Percentiles rank a stretch among this genome's conserved stretches.
Evolutionary conservation across 257 asterid species (phyloP).

Genomic region (Solanum sejunctum): DNA sequence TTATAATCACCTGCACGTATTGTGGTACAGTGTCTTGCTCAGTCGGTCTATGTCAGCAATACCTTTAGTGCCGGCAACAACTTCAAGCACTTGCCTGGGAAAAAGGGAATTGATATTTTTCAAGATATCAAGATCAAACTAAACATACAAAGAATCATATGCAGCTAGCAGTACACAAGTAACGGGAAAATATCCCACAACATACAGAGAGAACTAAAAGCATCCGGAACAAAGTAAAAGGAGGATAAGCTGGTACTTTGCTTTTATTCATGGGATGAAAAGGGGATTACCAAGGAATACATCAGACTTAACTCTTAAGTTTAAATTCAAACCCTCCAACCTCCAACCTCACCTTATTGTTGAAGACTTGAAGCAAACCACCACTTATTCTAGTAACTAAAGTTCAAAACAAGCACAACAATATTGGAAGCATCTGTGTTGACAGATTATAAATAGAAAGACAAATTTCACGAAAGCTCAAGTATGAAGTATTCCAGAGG

Average conservation of each 20-base stretch:
- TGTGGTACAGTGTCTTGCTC: conserved; percentile 69
- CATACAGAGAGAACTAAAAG: neutral
- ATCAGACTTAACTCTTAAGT: neutral
- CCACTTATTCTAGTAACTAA: neutral
- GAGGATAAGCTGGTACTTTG: neutral
- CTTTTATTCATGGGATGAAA: neutral
- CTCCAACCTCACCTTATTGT: too few relatives aligned
- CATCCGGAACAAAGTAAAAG: neutral
- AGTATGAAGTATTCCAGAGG: neutral
- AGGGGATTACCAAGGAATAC: neutral
- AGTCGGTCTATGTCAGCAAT: conserved; percentile 54
- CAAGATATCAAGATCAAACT: neutral
- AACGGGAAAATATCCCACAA: neutral
- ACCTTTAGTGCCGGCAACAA: conserved; percentile 85
- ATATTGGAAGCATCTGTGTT: neutral
- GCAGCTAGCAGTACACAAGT: neutral
- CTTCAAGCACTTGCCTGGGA: conserved; percentile 90
- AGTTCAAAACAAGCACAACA: neutral
- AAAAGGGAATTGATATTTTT: neutral
- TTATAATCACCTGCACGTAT: conserved; percentile 64
- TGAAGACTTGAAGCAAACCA: neutral
- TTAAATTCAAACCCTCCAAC: neutral
- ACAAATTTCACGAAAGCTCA: neutral
- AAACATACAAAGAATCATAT: neutral
- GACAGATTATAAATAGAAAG: neutral